Evolutionary conservation across 225 moss, liverwort and hornwort species (phyloP), one percentile per base, ranked within the genome.

Genomic region (Lunularia cruciata): DNA sequence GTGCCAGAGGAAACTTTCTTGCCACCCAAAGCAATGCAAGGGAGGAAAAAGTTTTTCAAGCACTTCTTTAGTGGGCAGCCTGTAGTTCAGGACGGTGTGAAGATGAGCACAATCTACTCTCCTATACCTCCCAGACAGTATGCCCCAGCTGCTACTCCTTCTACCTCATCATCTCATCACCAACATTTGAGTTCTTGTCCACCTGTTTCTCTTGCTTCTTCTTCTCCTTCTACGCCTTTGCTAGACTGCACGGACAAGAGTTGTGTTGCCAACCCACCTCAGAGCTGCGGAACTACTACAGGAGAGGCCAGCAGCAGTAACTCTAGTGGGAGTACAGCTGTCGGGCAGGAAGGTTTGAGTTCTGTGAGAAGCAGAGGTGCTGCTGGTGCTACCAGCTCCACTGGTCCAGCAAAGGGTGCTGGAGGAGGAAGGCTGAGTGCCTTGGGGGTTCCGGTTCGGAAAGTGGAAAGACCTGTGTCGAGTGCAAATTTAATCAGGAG

Each of bases 1-100:
- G 27, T 63, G 9, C 84, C 77, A 47, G 92, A 92, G 48, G 81
- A 83, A 36, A 57, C 70, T 42, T 40, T 80, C 15, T 68, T 69
- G 27, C 78, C 92, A n/a, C 72, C 72, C 0, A 79, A 79, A 48
- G 52, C 75, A 47, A 37, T 75, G 42, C 76, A 74, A 19, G 76
- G 73, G 20, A 70, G 52, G 73, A 79, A 72, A 40, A 78, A 75
- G 49, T 83, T 79, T 56, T 81, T 81, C 74, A 76, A 74, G 51
- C 81, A 81, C 31, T 70, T 81, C 11, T 81, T 81, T 36, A 71
- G 73, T 31, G 9, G 37, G 57, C 6, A 59, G 70, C 14, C 33
- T 26, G 8, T 46, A 0, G 22, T 34, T 35, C 34, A 67, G 39
- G 53, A 67, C 6, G 35, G 51, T 36, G 49, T 38, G 67, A 81